Base-by-base conservation (phyloP, 176 grass and related monocot genomes). In the Lolium rigidum region DNA sequence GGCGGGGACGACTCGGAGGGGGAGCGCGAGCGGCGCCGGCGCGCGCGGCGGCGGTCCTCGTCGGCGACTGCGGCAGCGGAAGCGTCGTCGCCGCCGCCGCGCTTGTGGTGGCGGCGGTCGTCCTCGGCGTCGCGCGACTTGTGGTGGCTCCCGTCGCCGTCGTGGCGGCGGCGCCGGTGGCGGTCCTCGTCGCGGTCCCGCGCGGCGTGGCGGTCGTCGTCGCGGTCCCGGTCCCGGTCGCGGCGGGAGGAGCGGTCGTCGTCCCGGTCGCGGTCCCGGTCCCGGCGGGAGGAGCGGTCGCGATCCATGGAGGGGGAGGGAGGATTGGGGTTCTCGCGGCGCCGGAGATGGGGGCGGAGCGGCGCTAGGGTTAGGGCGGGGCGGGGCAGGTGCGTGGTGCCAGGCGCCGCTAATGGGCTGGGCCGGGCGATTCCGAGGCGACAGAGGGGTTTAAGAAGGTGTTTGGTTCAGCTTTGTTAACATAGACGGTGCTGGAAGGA, bases 301-400 rank as follows among this genome's bases (percentile, higher is more conserved):
- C 88, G 91, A 77, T 92, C 92, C 95, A 94, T 94, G 61, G 81
- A 17, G 2, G 11, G 9, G 24, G 51, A 17, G 62, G 71, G 52
- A 9, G 39, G 20, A 6, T 28, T 1, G 26, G 31, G 39, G 51
- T n/a, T n/a, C n/a, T n/a, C 31, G 31, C 2, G 2, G 31, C 31
- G 18, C 74, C 82, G 22, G 24, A 5, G 14, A 31, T 76, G 2
- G 7, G 72, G 7, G 47, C 48, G 73, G 73, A 9, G 49, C 74
- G 49, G 50, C 3, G 74, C 74, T 76, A 76, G 74, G 74, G 74
- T 76, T 76, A 76, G 74, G 25, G 74, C 74, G 73, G 48, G 22
- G 71, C 44, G 71, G 31, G 0, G 9, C 24, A 2, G 31, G 31
- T 37, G 25, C 18, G 69, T 24, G 43, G 70, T 47, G 73, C 25